phyloP scores from a whole-genome alignment of 2,329 filamentous ascomycete species.

The Epichloe coenophiala region DNA sequence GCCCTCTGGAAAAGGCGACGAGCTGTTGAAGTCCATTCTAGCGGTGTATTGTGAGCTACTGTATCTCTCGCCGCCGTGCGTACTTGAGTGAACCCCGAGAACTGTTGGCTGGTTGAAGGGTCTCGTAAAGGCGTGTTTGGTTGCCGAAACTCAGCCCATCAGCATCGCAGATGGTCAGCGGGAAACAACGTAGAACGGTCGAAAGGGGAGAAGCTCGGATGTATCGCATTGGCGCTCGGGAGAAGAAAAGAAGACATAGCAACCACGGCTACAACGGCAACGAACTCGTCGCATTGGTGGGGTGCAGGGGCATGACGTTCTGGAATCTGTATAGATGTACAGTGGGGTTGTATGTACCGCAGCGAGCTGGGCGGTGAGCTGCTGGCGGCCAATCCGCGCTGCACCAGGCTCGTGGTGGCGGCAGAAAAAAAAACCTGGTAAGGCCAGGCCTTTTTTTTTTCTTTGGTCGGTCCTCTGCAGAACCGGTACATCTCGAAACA shows the following conservation, averaged over 20 bases:
- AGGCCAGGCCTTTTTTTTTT: conserved; percentile 17
- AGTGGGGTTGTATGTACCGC: no score
- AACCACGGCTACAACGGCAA: not conserved
- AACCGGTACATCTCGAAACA: not conserved
- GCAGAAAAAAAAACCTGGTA: conserved; percentile 18
- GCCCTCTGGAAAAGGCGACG: conserved; percentile 56
- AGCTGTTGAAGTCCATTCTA: conserved; percentile 52
- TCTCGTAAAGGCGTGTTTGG: not conserved
- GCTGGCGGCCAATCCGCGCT: not conserved
- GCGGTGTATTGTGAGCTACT: not conserved
- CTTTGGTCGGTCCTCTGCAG: not conserved
- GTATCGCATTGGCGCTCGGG: not conserved
- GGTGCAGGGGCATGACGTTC: no score
- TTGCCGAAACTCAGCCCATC: not conserved
- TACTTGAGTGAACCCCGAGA: no score
- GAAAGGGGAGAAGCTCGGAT: not conserved
- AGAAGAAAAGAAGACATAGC: not conserved
- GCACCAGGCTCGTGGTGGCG: conserved; percentile 4
- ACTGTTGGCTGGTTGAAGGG: no score
- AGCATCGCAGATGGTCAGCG: not conserved
- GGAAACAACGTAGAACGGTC: not conserved
- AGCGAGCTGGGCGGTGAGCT: not conserved
- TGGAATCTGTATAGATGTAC: no score
- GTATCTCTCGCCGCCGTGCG: no score
- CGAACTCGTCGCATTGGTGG: conserved; percentile 9